phyloP scores from a whole-genome alignment of 371 early-diverging fungal species.

The Cokeromyces recurvatus region DNA sequence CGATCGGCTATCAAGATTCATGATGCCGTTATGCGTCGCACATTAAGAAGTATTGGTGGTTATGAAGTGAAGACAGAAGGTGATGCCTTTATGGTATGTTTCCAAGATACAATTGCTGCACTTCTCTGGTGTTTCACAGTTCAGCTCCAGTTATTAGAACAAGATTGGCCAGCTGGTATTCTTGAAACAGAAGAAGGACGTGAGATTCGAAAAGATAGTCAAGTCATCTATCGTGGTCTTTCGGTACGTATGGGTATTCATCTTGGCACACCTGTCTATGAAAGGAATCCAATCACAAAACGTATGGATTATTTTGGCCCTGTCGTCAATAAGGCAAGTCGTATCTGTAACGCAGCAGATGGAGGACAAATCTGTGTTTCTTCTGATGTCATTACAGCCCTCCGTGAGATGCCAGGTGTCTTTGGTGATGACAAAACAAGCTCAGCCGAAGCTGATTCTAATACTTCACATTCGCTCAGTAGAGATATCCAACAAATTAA shows the following conservation, averaged over 20 bases:
- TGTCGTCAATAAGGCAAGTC: conserved; percentile 86
- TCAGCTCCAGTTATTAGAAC: conserved; percentile 76
- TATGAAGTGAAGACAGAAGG: conserved; percentile 98
- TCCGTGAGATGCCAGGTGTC: conserved; percentile 38
- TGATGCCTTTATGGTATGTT: conserved; percentile 95
- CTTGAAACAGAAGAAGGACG: conserved; percentile 74
- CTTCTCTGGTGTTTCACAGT: conserved; percentile 89
- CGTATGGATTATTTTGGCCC: conserved; percentile 98
- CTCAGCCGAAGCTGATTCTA: background rate
- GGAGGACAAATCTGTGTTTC: conserved; percentile 88
- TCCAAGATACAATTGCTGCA: conserved; percentile 83
- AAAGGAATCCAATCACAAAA: conserved; percentile 85
- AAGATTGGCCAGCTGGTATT: conserved; percentile 93
- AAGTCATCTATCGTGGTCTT: conserved; percentile 79
- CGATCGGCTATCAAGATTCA: conserved; percentile 86
- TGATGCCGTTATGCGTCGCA: conserved; percentile 81
- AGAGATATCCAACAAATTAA: conserved; percentile 63
- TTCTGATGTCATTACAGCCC: conserved; percentile 58
- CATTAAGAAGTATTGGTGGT: conserved; percentile 81
- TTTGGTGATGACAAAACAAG: conserved; percentile 29
- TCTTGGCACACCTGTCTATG: conserved; percentile 87
- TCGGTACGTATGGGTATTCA: conserved; percentile 96
- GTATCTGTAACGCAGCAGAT: conserved; percentile 85
- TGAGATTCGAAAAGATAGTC: conserved; percentile 61
- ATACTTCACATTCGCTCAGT: conserved; percentile 26